phyloP scores from a whole-genome alignment of 441 rosid species.

The Adansonia grandidieri region DNA sequence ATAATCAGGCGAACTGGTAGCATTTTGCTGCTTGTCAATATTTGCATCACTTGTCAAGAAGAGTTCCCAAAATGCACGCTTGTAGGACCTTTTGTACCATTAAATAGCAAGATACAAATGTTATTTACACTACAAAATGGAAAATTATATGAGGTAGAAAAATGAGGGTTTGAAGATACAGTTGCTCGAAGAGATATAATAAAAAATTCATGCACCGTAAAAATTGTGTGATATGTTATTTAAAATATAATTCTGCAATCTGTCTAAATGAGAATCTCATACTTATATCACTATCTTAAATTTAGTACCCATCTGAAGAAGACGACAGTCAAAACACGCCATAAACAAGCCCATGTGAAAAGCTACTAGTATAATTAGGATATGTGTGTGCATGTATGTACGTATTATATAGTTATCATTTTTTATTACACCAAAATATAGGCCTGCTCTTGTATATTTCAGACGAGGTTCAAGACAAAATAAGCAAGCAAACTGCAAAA shows the following conservation, averaged over 20 bases:
- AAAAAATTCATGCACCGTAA: background rate
- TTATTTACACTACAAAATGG: slow-evolving; percentile 13
- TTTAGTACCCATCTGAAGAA: background rate
- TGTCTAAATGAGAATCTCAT: slow-evolving; percentile 1
- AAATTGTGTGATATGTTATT: background rate
- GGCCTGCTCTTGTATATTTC: background rate
- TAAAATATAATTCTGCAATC: slow-evolving; percentile 13
- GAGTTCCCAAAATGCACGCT: slow-evolving; percentile 75
- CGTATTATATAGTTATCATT: background rate
- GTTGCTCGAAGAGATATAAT: background rate
- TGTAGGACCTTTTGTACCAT: slow-evolving; percentile 70
- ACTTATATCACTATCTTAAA: background rate
- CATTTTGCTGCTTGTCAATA: slow-evolving; percentile 48
- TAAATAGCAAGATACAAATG: slow-evolving; percentile 27
- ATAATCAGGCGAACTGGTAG: slow-evolving; percentile 43
- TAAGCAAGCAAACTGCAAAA: background rate
- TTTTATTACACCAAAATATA: background rate
- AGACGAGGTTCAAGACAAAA: background rate
- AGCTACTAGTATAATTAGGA: background rate
- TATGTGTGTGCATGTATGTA: background rate
- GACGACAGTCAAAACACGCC: background rate
- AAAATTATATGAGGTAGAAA: background rate
- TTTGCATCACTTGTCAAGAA: slow-evolving; percentile 61
- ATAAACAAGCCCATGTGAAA: background rate
- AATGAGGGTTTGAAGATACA: background rate